A percentile compares a stretch with the other conserved stretches of the same genome.
These are phyloP conservation scores for Xylaria hypoxylon DNA, from an alignment of 2,329 filamentous ascomycete species.

Conservation along the genomic window DNA sequence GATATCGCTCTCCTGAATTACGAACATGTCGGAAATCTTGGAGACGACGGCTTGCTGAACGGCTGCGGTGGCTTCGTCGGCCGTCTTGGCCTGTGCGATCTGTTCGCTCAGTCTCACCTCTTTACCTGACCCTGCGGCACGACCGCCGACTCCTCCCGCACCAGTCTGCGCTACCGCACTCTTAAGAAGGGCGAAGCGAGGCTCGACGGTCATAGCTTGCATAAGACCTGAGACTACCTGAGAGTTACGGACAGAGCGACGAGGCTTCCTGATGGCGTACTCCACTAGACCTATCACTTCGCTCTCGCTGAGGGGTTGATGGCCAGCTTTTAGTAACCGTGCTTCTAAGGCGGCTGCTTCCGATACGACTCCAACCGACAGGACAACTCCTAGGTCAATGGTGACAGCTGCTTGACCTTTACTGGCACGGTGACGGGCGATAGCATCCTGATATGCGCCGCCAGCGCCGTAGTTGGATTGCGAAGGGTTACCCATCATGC, in stretches of 20 bases:
- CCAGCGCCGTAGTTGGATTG: conserved; percentile 28
- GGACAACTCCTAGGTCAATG: conserved; percentile 21
- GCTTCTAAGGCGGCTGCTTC: conserved; percentile 21
- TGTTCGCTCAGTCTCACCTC: conserved; percentile 19
- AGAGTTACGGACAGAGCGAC: conserved; percentile 7
- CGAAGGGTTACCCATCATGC: conserved; percentile 14
- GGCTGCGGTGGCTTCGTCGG: conserved; percentile 20
- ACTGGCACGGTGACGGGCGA: conserved; percentile 22
- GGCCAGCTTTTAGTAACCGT: conserved; percentile 20
- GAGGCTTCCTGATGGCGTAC: conserved; percentile 19
- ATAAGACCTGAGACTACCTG: conserved; percentile 21
- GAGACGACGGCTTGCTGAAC: conserved; percentile 23
- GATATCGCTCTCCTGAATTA: conserved; percentile 32
- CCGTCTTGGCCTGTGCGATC: conserved; percentile 28
- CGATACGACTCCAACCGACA: conserved; percentile 25
- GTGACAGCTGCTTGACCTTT: conserved; percentile 18
- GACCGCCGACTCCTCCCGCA: conserved; percentile 10
- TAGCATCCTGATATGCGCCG: conserved; percentile 20
- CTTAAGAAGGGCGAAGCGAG: conserved; percentile 23
- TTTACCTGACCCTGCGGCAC: background rate
- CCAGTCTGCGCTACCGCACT: background rate
- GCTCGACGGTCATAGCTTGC: background rate
- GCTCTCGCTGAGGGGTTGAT: conserved; percentile 12
- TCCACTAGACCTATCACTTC: conserved; percentile 29
- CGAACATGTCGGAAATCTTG: conserved; percentile 39